Base-by-base conservation (phyloP, 306 rosid species). In the Vigna mungo region DNA sequence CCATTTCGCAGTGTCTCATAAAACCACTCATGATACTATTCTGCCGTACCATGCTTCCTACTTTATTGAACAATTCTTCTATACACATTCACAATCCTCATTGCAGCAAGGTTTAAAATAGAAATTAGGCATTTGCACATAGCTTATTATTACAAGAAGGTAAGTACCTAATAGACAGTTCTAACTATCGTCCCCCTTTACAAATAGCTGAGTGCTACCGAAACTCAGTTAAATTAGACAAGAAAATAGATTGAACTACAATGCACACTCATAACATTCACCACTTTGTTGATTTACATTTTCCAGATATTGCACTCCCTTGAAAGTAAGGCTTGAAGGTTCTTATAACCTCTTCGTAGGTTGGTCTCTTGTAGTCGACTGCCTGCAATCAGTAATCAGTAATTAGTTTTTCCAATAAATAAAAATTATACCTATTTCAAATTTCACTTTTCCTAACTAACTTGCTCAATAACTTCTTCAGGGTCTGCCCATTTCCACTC, bases 401-500 rank as follows among this genome's bases (percentile, higher is more conserved):
- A 54, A 59, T 71, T 76, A 75, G 62, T 70, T 55, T 34, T 72
- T 27, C 15, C 23, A 65, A 61, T 5, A 59, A 34, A 73, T 39
- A 68, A 44, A 61, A 60, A 36, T 54, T 39, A 30, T 37, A 46
- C 21, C 41, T 4, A 13, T 62, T 69, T 32, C 55, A 14, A 73
- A 49, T 20, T 16, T 52, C 30, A 23, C 3, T 43, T 67, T 63
- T 84, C n/a, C 36, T 41, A 48, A 65, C 78, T 25, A 62, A 87
- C 98, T 96, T 95, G 97, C 75, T 95, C 97, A 17, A 95, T 80
- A 76, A 95, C 98, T 83, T 92, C 97, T 53, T 86, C 89, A 0
- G 96, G 93, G 85, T 39, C 84, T 18, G 98, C 93, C 98, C 98
- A 95, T 84, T 95, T 95, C 98, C 98, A 95, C 72, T 95, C 98